Conservation (phyloP, 1,139 yeast genomes). For the Geotrichum cucujoidarum region DNA sequence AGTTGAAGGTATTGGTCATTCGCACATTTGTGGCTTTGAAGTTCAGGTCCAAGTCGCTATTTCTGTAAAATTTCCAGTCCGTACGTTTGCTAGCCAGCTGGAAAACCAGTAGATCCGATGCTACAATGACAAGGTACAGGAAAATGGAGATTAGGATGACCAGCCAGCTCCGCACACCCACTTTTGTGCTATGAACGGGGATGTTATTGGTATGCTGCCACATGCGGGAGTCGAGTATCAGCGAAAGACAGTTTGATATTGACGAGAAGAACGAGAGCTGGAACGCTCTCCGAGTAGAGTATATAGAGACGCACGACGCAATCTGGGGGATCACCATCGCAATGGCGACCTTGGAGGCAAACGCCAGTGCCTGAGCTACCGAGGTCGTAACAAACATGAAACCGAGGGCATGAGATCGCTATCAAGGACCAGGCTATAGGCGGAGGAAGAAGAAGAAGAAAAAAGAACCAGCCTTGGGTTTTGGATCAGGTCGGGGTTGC, state of each 20-base stretch:
- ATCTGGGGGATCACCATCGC: constrained; percentile 10
- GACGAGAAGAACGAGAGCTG: constrained; percentile 4
- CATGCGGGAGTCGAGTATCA: not conserved
- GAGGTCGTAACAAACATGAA: constrained; percentile 4
- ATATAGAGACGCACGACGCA: not conserved
- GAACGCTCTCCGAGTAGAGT: constrained; percentile 3
- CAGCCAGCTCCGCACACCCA: not conserved
- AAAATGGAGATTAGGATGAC: not conserved
- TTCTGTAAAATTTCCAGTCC: not conserved
- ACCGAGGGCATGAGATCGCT: too few species aligned
- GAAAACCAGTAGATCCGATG: constrained; percentile 6
- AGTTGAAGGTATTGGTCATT: not conserved
- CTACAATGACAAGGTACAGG: not conserved
- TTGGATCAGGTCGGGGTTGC: too few species aligned
- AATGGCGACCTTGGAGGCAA: constrained; percentile 7
- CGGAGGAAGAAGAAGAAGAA: too few species aligned
- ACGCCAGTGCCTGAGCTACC: constrained; percentile 8
- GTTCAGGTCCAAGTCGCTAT: not conserved
- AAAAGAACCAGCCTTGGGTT: too few species aligned
- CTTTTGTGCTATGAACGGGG: not conserved
- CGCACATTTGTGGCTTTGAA: not conserved
- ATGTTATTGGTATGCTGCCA: constrained; percentile 4
- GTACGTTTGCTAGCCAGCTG: constrained; percentile 1
- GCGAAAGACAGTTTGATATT: not conserved
- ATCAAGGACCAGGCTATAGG: too few species aligned